Evolutionary conservation across 106 monocot genomes (phyloP), one percentile per base, ranked within the genome.

Genomic region (Dendrobium chrysotoxum): DNA sequence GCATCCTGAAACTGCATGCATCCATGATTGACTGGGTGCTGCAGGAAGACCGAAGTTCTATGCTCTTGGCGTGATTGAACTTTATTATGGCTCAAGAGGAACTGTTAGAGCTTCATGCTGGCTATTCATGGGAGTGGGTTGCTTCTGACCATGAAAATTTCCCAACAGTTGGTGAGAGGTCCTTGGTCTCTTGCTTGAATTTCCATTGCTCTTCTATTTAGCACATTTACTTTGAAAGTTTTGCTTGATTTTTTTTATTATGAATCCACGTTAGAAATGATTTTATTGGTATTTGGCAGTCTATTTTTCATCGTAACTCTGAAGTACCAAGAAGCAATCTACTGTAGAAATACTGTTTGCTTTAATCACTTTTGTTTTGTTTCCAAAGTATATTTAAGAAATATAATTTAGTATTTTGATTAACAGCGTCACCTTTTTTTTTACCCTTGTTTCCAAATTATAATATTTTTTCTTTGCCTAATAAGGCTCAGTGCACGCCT

Each of bases 161-260:
- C 50, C 53, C 76, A 84, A 47, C 80, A 39, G 67, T 28, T 84
- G 84, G 80, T 84, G 84, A 84, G 80, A 80, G 84, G 77, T 84
- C 80, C 76, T 80, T 80, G 80, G 80, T 80, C 47, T 80, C 39
- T 84, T 66, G 75, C 75, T 66, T 75, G 75, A 76, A 47, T 47
- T 76, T 46, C 13, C 4, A 76, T 1, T 42, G 2, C 46, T 47
- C 76, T 76, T 76, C 47, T 28, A 76, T 76, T 74, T 47, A 46
- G 47, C 11, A 25, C 28, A 35, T 76, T 76, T 50, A 20, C 76
- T 42, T 1, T 75, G 12, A 47, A 39, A 46, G 0, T 26, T 17
- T 76, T 76, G 45, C 18, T 76, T 76, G 21, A 46, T 21, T 20
- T n/a, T 26, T 44, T 40, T 4, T 6, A 41, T 70, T 13, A 30